phyloP scores from a whole-genome alignment of 2,329 filamentous ascomycete genomes.

The Alternaria novae-zelandiae region DNA sequence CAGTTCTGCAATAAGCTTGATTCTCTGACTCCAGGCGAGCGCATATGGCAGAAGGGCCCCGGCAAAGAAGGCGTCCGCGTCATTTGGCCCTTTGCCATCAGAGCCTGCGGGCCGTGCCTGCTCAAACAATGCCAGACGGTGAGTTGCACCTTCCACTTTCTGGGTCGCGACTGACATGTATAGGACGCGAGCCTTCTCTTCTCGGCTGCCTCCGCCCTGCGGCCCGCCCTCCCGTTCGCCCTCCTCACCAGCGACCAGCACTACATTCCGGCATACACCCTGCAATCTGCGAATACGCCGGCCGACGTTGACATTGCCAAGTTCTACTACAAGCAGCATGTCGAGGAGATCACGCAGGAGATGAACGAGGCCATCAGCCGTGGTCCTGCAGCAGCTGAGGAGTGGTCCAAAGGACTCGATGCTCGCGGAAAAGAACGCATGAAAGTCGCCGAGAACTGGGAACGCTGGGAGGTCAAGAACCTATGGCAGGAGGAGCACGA shows the following conservation, averaged over 20 bases:
- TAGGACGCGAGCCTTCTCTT: constrained; percentile 75
- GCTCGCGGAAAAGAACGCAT: constrained; percentile 66
- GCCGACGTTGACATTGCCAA: constrained; percentile 65
- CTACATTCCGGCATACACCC: constrained; percentile 62
- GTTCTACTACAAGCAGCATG: constrained; percentile 67
- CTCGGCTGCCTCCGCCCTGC: constrained; percentile 66
- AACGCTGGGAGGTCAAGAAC: constrained; percentile 69
- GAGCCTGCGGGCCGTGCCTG: constrained; percentile 72
- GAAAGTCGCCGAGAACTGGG: constrained; percentile 72
- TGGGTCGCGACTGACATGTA: constrained; percentile 25
- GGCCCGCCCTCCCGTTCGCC: constrained; percentile 72
- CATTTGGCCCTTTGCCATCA: constrained; percentile 74
- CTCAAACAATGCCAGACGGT: constrained; percentile 69
- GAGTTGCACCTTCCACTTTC: constrained; percentile 29
- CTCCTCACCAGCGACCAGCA: constrained; percentile 68
- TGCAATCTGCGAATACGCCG: constrained; percentile 61
- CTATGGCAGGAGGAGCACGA: constrained; percentile 30
- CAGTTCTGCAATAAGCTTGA: constrained; percentile 67
- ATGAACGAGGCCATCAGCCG: constrained; percentile 69
- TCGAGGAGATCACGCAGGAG: constrained; percentile 67
- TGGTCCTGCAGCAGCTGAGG: constrained; percentile 71
- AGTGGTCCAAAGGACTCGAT: constrained; percentile 80
- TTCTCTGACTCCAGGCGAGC: constrained; percentile 33
- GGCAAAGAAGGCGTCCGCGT: constrained; percentile 65
- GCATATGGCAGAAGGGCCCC: constrained; percentile 66